Evolutionary conservation across 805 yeast species (phyloP).

Genomic region (Kodamaea hsintzibuensis): DNA sequence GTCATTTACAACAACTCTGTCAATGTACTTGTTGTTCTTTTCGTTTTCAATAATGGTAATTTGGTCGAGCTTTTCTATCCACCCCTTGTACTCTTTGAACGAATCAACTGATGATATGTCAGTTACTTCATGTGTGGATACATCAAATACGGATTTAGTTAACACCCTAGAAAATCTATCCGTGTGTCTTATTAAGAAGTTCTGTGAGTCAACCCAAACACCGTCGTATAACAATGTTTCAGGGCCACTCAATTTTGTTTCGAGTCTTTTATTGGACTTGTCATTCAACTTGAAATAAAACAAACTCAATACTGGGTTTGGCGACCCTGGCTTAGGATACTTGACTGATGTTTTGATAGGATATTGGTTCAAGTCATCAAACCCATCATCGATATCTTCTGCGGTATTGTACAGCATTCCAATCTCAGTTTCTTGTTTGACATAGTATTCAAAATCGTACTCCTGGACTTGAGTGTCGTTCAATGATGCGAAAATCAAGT

Average conservation of each 20-base stretch:
- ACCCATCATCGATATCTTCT: slow-evolving; percentile 3
- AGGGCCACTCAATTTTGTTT: slow-evolving; percentile 10
- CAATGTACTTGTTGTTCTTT: slow-evolving; percentile 16
- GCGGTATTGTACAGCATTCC: slow-evolving; percentile 11
- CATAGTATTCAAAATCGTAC: slow-evolving; percentile 74
- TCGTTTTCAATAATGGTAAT: slow-evolving; percentile 13
- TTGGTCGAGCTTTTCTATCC: slow-evolving; percentile 23
- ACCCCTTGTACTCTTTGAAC: slow-evolving; percentile 18
- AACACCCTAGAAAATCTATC: slow-evolving; percentile 23
- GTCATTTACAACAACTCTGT: slow-evolving; percentile 21
- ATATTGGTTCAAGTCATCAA: slow-evolving; percentile 30
- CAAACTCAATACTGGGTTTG: slow-evolving; percentile 60
- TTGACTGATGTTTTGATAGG: slow-evolving; percentile 55
- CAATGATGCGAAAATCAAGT: slow-evolving; percentile 61
- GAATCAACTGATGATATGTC: slow-evolving; percentile 13
- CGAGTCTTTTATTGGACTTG: neutral
- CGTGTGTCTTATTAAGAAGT: slow-evolving; percentile 19
- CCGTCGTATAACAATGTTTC: slow-evolving; percentile 24
- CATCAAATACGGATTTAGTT: slow-evolving; percentile 15
- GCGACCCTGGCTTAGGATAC: slow-evolving; percentile 82
- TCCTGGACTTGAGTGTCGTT: slow-evolving; percentile 76
- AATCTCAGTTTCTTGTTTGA: slow-evolving; percentile 38
- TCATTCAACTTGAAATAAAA: neutral
- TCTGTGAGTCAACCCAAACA: slow-evolving; percentile 19
- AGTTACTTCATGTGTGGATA: neutral